Evolutionary conservation across 306 rosid species (phyloP).

Genomic region (Cicer judaicum): DNA sequence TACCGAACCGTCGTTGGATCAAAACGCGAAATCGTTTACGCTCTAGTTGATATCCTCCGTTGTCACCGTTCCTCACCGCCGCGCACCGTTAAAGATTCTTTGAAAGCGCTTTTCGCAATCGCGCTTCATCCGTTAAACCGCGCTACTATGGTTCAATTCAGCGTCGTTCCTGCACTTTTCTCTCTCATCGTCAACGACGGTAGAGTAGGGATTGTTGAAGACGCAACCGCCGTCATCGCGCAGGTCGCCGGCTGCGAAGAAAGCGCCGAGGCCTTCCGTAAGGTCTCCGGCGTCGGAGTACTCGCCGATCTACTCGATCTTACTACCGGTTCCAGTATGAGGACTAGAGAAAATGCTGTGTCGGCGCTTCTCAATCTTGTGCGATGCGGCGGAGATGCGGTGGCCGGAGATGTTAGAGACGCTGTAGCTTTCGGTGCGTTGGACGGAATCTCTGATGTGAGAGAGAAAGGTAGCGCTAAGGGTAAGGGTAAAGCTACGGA

Average conservation of each 20-base stretch:
- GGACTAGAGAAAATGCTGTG: constrained; percentile 81
- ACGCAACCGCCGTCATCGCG: constrained; percentile 87
- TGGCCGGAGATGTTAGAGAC: constrained; percentile 58
- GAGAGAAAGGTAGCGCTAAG: constrained; percentile 56
- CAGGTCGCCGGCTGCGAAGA: constrained; percentile 96
- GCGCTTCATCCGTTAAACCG: constrained; percentile 75
- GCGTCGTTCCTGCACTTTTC: constrained; percentile 70
- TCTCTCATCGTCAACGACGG: constrained; percentile 58
- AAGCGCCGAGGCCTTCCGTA: constrained; percentile 67
- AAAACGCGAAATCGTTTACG: constrained; percentile 78
- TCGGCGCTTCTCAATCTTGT: constrained; percentile 75
- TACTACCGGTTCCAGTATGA: constrained; percentile 63
- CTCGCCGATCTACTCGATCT: constrained; percentile 70
- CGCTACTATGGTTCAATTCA: constrained; percentile 58
- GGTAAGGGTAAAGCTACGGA: constrained; percentile 68
- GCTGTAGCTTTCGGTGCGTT: constrained; percentile 50
- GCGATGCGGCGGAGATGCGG: constrained; percentile 62
- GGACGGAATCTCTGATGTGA: constrained; percentile 69
- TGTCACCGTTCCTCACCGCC: constrained; percentile 55
- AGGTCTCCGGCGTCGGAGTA: constrained; percentile 60
- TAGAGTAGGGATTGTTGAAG: constrained; percentile 78
- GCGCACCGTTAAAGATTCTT: constrained; percentile 80
- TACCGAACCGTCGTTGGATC: constrained; percentile 80
- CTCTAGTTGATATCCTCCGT: constrained; percentile 68
- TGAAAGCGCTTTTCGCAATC: constrained; percentile 81